A percentile compares a stretch with the other conserved stretches of the same genome.
These are phyloP conservation scores for Debaryomycetaceae sp. DNA, from an alignment of 1,139 yeast species.

Conservation along the genomic window DNA sequence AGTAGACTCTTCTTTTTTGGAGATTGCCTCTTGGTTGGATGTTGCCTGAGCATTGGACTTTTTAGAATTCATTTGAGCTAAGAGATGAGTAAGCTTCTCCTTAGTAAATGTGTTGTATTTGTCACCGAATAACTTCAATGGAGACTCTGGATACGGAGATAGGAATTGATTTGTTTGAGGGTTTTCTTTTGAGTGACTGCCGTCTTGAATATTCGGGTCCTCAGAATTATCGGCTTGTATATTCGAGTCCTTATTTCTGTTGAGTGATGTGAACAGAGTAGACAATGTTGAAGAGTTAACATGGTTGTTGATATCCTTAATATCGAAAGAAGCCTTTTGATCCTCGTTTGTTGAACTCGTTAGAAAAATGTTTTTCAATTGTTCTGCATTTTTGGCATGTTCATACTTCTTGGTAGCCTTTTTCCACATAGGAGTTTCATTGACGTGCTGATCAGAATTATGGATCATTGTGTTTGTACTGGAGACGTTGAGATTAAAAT, in stretches of 20 bases:
- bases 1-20: neutral
- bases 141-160: constrained; percentile 30
- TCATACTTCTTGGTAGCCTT: constrained; percentile 28
- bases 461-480: constrained; percentile 37
- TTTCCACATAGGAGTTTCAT: constrained; percentile 39
- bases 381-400: constrained; percentile 22
- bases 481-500: constrained; percentile 20
- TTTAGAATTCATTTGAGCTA: constrained; percentile 24
- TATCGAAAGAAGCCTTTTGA: constrained; percentile 6
- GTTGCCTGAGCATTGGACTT: constrained; percentile 6
- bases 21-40: neutral
- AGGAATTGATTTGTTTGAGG: constrained; percentile 1
- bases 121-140: constrained; percentile 37
- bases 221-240: neutral
- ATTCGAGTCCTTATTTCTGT: constrained; percentile 5
- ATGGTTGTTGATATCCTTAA: constrained; percentile 15
- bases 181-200: constrained; percentile 6
- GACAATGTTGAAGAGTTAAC: constrained; percentile 36
- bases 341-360: constrained; percentile 4
- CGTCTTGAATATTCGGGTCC: constrained; percentile 3
- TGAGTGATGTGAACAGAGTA: constrained; percentile 27
- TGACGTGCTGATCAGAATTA: constrained; percentile 20
- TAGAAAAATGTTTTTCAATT: constrained; percentile 32
- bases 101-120: constrained; percentile 44
- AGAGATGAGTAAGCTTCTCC: constrained; percentile 30